Evolutionary conservation across 2,329 filamentous ascomycete species (phyloP).

Genomic region (Trichoderma semiorbis): DNA sequence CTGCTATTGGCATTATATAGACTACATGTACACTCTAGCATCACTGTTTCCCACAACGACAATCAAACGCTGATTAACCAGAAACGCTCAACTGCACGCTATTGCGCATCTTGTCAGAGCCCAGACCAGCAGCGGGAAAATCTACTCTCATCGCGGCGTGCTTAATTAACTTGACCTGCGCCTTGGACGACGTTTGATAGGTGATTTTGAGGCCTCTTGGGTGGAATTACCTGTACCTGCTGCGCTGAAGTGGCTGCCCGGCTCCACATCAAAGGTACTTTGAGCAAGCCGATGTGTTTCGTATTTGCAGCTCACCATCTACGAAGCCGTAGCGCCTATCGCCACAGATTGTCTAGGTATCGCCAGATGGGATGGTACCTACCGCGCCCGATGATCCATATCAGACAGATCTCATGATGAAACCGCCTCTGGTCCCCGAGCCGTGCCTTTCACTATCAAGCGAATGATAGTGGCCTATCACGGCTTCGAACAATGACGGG

Average conservation of each 20-base stretch:
- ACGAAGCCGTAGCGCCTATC: background rate
- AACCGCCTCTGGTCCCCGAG: constrained; percentile 14
- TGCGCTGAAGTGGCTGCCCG: constrained; percentile 3
- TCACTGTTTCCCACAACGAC: background rate
- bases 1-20: background rate
- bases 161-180: background rate
- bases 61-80: background rate
- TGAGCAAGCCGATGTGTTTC: background rate
- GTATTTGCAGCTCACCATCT: background rate
- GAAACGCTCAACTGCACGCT: background rate
- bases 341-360: background rate
- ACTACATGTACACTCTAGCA: background rate
- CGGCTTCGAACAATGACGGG: background rate
- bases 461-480: constrained; percentile 4
- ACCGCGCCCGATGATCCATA: constrained; percentile 13
- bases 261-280: background rate
- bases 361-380: background rate
- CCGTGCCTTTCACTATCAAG: background rate
- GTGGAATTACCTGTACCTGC: background rate
- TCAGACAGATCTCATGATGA: constrained; percentile 19
- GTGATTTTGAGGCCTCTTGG: constrained; percentile 5
- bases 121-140: background rate
- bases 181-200: background rate
- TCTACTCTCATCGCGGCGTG: background rate
- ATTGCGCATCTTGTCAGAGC: background rate